Base-by-base conservation (phyloP, 352 stramenopile species). In the Pseudoperonospora humuli region DNA sequence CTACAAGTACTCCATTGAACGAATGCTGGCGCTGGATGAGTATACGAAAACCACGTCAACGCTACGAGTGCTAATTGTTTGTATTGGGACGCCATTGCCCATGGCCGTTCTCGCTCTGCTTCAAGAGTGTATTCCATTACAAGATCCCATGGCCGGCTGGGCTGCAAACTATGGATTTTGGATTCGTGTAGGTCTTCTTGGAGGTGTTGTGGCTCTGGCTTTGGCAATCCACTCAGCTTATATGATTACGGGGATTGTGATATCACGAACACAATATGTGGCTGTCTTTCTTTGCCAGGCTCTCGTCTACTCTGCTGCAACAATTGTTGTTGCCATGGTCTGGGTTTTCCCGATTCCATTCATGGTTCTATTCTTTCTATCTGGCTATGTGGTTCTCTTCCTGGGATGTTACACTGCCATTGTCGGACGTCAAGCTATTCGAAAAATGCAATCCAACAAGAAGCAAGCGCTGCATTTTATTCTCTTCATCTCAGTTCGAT, bases 331-430 rank as follows among this genome's bases (percentile, higher is more conserved):
- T 1, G 57, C 57, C n/a, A 21, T 32, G 7, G 23, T 51, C n/a
- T 61, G 52, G 53, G 47, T 57, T 3, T 62, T 58, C 18, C 48
- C 48, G 1, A 58, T 63, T 34, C 54, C 47, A 1, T 62, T 62
- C 14, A 54, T 49, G 27, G 29, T 57, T n/a, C 40, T 57, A 11
- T 39, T 28, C 18, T 32, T 49, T 13, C 53, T 57, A 6, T 45
- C 18, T 6, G 15, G 51, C 1, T 57, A 49, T 18, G 39, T 57
- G 3, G 10, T 52, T 17, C 6, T 62, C 2, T 50, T 62, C 6
- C 17, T 25, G 6, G 34, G 2, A 6, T 18, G 57, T 13, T 57
- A 57, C 18, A 34, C 34, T 5, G 20, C 57, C 11, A 36, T 62
- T 41, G 48, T 21, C 18, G 48, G 54, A 3, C 52, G 36, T 18